These are phyloP conservation scores for Retiboletus flavoniger DNA, from an alignment of 1,284 basidiomycete species.

Conservation along the genomic window DNA sequence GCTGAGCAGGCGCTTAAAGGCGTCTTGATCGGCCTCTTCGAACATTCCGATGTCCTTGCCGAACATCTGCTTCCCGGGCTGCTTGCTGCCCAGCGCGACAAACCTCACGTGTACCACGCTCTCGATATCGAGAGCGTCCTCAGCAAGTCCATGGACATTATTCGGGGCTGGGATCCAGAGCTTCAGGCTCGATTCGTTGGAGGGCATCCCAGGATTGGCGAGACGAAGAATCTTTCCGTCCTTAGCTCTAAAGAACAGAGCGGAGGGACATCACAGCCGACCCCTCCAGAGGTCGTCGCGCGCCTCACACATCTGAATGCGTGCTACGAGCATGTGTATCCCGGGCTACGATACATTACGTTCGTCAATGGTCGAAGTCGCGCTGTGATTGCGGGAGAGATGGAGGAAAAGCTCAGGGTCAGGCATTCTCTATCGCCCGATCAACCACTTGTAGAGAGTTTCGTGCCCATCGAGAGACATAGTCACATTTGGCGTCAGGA, in stretches of 20 bases:
- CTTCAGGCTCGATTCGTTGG: slow-evolving; percentile 70
- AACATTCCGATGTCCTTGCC: slow-evolving; percentile 63
- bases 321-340: slow-evolving; percentile 73
- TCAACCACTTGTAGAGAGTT: slow-evolving; percentile 38
- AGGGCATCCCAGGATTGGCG: slow-evolving; percentile 88
- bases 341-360: slow-evolving; percentile 81
- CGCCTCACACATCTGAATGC: slow-evolving; percentile 69
- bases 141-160: slow-evolving; percentile 52
- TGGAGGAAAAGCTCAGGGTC: slow-evolving; percentile 67
- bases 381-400: slow-evolving; percentile 69
- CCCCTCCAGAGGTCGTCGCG: slow-evolving; percentile 64
- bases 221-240: slow-evolving; percentile 67
- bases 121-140: slow-evolving; percentile 52
- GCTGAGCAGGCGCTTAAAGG: slow-evolving; percentile 33
- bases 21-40: slow-evolving; percentile 60
- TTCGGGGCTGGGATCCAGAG: slow-evolving; percentile 55
- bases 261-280: slow-evolving; percentile 44
- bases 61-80: slow-evolving; percentile 59
- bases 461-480: slow-evolving; percentile 43
- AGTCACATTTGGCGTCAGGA: slow-evolving; percentile 60
- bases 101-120: slow-evolving; percentile 2
- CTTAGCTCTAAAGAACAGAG: slow-evolving; percentile 78
- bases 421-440: slow-evolving; percentile 47
- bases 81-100: slow-evolving; percentile 16
- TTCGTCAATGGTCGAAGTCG: slow-evolving; percentile 86